Base-by-base conservation (phyloP, 208 protist species). In the Crithidia bombi region DNA sequence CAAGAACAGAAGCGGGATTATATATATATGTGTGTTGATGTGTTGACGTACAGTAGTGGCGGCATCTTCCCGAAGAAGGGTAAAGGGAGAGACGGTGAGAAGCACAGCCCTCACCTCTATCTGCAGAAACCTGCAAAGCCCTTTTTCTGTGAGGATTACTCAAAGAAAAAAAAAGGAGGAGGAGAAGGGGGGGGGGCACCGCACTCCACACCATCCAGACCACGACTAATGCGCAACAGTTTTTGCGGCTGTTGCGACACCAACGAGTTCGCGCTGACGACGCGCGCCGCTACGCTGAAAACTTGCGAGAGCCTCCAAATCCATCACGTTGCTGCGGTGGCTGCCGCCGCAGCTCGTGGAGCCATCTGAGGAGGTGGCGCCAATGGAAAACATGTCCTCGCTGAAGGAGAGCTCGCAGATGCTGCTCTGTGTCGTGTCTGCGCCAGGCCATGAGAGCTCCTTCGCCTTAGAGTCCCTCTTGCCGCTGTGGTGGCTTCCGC, bases 221-320 rank as follows among this genome's bases (percentile, higher is more conserved):
- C n/a, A n/a, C n/a, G 6, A 17, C 46, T 33, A 66, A 1, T 44
- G 61, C 5, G 30, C 21, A 12, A 10, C 23, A 23, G 32, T 25
- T 21, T 66, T 54, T 28, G 23, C 32, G 33, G n/a, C n/a, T n/a
- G 14, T 32, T 7, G 61, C 44, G 11, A 35, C 12, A 15, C n/a
- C 28, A 46, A 54, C 39, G 23, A 56, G 10, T 32, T 66, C 39
- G 12, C 56, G 56, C 35, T 75, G 62, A 10, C 75, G 69, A 23
- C 61, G 64, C 15, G 75, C 75, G 11, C 75, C 75, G 19, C 77
- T 65, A 23, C 75, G 71, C 21, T 57, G 65, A 35, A 81, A 77
- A 6, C 15, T 30, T 9, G 66, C 36, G 23, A 52, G 51, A 3
- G 71, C 71, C 21, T 70, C 44, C 19, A 41, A 33, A 39, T 77